Evolutionary conservation across 2,329 filamentous ascomycete genomes (phyloP), one percentile per base, ranked within the genome.

Genomic region (Cordyceps farinosa): DNA sequence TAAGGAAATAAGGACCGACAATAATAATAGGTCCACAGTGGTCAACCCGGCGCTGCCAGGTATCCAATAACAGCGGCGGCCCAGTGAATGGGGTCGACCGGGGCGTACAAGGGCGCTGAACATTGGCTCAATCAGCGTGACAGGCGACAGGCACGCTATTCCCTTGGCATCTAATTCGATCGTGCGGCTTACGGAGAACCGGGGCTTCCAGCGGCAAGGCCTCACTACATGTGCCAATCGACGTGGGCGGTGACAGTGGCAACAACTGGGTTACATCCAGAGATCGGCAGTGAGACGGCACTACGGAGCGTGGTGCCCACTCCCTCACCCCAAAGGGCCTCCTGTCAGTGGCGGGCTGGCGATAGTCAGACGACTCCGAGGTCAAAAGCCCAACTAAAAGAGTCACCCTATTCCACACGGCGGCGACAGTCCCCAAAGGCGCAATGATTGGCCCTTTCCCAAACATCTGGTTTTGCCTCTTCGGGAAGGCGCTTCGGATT

Each of bases 161-260:
- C 54, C 32, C 59, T 61, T 54, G 50, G 30, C 51, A 62, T 55
- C 60, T 62, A 11, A 42, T 62, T 51, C 45, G 60, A 57, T 56
- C 52, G 42, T 56, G 52, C 27, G 42, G 34, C 60, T 56, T 51
- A 27, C n/a, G 34, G 34, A 62, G 44, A 34, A 51, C 7, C 27
- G 51, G 42, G 42, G 2, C 50, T 15, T 29, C 15, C 22, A 40
- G 17, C 22, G 10, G 6, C 10, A 42, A 32, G 29, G 36, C 17
- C 29, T 50, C 29, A 27, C 22, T 30, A 13, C 60, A 29, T 48
- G 42, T 42, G 52, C 60, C n/a, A 61, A 54, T 54, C 2, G 27
- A 17, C 2, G 30, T 53, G 11, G 50, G 40, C 59, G n/a, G 32
- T 47, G 27, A 45, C 51, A 45, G 17, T 45, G 47, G 13, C 42